A percentile compares a stretch with the other conserved stretches of the same genome.
phyloP scores from a whole-genome alignment of 2,329 filamentous ascomycete genomes.

The Beauveria sp. region DNA sequence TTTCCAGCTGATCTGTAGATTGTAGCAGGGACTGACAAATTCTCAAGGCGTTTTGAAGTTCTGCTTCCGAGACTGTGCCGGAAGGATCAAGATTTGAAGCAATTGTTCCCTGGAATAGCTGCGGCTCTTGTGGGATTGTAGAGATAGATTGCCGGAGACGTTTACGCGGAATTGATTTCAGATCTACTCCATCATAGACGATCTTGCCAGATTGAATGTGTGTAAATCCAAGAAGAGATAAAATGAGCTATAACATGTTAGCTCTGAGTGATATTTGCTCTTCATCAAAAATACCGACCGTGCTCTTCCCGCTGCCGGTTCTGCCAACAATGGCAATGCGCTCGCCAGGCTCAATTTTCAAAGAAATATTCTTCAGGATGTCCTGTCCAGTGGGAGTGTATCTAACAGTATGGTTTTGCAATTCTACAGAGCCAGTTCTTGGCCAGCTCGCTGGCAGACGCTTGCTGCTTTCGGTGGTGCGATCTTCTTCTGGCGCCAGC shows the following conservation, averaged over 20 bases:
- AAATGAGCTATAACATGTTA: slow-evolving; percentile 30
- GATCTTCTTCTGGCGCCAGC: slow-evolving; percentile 32
- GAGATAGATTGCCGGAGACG: slow-evolving; percentile 47
- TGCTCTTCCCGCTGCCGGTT: slow-evolving; percentile 77
- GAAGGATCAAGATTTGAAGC: slow-evolving; percentile 57
- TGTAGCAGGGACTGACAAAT: slow-evolving; percentile 52
- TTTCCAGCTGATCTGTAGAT: slow-evolving; percentile 34
- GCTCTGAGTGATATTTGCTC: slow-evolving; percentile 12
- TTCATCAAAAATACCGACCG: slow-evolving; percentile 38
- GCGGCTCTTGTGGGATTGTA: slow-evolving; percentile 52
- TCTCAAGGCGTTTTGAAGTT: slow-evolving; percentile 51
- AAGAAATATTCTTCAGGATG: slow-evolving; percentile 41
- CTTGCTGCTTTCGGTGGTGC: slow-evolving; percentile 28
- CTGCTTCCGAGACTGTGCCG: slow-evolving; percentile 41
- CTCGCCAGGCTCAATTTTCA: slow-evolving; percentile 55
- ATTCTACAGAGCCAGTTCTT: slow-evolving; percentile 38
- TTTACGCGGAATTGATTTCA: slow-evolving; percentile 40
- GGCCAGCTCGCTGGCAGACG: slow-evolving; percentile 38
- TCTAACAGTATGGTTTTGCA: slow-evolving; percentile 40
- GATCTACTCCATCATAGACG: slow-evolving; percentile 47
- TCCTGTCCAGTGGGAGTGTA: slow-evolving; percentile 38
- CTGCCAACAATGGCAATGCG: slow-evolving; percentile 74
- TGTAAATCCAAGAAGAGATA: slow-evolving; percentile 49
- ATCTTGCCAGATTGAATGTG: slow-evolving; percentile 44
- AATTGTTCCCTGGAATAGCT: slow-evolving; percentile 46